Conservation (phyloP, 176 grass and related monocot species). For the Urochloa ruziziensis region DNA sequence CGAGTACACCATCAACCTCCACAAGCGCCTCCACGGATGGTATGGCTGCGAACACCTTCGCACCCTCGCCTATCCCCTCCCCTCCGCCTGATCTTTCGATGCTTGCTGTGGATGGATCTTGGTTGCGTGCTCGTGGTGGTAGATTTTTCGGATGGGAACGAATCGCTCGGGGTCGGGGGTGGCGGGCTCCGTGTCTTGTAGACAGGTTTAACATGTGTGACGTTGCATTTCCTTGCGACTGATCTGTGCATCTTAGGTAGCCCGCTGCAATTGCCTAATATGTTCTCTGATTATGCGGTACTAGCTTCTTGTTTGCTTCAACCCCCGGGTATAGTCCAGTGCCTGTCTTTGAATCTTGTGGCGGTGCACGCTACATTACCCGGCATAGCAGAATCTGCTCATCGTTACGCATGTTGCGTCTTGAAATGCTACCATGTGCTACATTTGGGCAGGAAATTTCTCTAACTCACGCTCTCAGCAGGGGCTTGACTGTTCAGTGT, state of each 20-base stretch:
- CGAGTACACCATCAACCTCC: constrained; percentile 75
- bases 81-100: background rate
- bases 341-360: constrained; percentile 14
- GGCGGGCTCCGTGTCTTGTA: background rate
- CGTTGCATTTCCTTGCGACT: background rate
- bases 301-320: background rate
- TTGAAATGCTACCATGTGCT: constrained; percentile 30
- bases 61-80: too few species aligned
- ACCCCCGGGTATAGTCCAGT: constrained; percentile 25
- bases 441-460: constrained; percentile 27
- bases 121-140: background rate
- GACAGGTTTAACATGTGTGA: background rate
- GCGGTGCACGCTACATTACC: constrained; percentile 35
- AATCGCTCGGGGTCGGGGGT: background rate
- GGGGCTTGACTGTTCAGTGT: background rate
- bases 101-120: background rate
- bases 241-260: background rate
- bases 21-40: constrained; percentile 75
- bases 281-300: background rate
- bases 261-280: background rate
- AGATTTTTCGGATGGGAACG: background rate
- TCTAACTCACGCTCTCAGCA: background rate
- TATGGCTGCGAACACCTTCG: background rate
- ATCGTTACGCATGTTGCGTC: constrained; percentile 33
- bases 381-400: constrained; percentile 2